These are phyloP conservation scores for Colletotrichum sublineola DNA, from an alignment of 2,329 filamentous ascomycete genomes.

Conservation along the genomic window DNA sequence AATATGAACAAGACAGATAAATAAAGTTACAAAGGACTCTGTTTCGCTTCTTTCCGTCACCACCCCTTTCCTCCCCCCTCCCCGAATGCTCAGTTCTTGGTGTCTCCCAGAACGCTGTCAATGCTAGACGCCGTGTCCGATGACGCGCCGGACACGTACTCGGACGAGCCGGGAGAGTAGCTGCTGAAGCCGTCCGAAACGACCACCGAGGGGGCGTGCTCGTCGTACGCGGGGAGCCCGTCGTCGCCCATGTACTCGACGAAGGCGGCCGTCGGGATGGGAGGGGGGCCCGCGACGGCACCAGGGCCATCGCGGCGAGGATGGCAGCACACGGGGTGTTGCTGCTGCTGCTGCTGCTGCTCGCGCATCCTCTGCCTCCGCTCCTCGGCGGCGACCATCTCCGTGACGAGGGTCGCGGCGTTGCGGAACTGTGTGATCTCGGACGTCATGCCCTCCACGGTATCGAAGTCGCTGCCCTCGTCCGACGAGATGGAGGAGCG, in stretches of 20 bases:
- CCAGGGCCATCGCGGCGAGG: slow-evolving; percentile 21
- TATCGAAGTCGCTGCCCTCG: slow-evolving; percentile 19
- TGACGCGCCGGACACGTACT: slow-evolving; percentile 45
- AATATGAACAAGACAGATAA: background rate
- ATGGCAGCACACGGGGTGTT: slow-evolving; percentile 29
- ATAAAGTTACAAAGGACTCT: background rate
- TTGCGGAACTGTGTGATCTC: slow-evolving; percentile 63
- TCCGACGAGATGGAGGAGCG: slow-evolving; percentile 39
- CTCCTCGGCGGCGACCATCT: slow-evolving; percentile 61
- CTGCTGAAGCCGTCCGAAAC: slow-evolving; percentile 60
- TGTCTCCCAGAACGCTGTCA: slow-evolving; percentile 44
- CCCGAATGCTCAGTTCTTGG: slow-evolving; percentile 42
- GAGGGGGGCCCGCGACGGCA: slow-evolving; percentile 32
- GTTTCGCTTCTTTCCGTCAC: background rate
- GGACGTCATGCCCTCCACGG: slow-evolving; percentile 58
- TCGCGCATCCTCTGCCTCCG: slow-evolving; percentile 43
- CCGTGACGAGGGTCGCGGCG: slow-evolving; percentile 60
- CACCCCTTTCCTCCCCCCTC: background rate
- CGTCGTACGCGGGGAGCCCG: slow-evolving; percentile 59
- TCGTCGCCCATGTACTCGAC: slow-evolving; percentile 51
- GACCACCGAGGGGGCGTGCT: slow-evolving; percentile 49
- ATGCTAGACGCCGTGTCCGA: slow-evolving; percentile 40
- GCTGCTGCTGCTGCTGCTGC: slow-evolving; percentile 48
- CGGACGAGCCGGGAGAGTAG: slow-evolving; percentile 52
- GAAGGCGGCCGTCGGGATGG: slow-evolving; percentile 48